phyloP scores from a whole-genome alignment of 495 filamentous ascomycete genomes.

The Recurvomyces mirabilis region DNA sequence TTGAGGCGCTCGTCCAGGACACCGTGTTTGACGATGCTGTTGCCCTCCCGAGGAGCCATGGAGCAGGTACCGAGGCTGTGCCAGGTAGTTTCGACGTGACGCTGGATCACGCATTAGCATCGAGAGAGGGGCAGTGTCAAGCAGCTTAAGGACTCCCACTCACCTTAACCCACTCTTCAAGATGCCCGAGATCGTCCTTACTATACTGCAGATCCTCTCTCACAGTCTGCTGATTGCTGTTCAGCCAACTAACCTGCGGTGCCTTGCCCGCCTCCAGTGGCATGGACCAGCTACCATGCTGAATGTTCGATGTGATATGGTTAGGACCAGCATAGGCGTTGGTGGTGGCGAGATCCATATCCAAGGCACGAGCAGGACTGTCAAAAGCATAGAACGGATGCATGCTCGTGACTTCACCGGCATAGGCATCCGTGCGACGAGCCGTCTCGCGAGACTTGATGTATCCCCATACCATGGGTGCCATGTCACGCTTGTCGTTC shows the following conservation, averaged over 20 bases:
- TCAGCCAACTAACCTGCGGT: slow-evolving; percentile 37
- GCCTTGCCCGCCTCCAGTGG: slow-evolving; percentile 37
- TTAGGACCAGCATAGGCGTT: slow-evolving; percentile 63
- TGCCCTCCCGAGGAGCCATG: slow-evolving; percentile 71
- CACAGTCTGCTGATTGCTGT: slow-evolving; percentile 42
- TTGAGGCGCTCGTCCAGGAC: slow-evolving; percentile 72
- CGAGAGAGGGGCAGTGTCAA: not conserved
- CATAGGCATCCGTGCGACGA: slow-evolving; percentile 64
- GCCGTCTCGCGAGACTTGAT: slow-evolving; percentile 79
- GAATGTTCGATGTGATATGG: slow-evolving; percentile 61
- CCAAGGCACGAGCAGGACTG: slow-evolving; percentile 53
- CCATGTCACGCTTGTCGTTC: slow-evolving; percentile 77
- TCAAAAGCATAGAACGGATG: slow-evolving; percentile 54
- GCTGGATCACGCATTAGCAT: slow-evolving; percentile 1
- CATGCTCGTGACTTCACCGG: slow-evolving; percentile 62
- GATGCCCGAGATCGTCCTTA: slow-evolving; percentile 52
- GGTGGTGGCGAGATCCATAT: slow-evolving; percentile 64
- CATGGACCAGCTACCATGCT: slow-evolving; percentile 35
- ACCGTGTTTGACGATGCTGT: slow-evolving; percentile 68
- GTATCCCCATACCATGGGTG: slow-evolving; percentile 64
- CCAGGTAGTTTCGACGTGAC: slow-evolving; percentile 38
- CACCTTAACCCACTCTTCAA: slow-evolving; percentile 64
- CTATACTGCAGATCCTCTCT: slow-evolving; percentile 55
- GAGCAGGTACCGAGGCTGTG: slow-evolving; percentile 60
- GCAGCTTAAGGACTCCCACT: slow-evolving; percentile 1